These are phyloP conservation scores for Aspergillus uvarum DNA, from an alignment of 2,329 filamentous ascomycete species.

Conservation along the genomic window DNA sequence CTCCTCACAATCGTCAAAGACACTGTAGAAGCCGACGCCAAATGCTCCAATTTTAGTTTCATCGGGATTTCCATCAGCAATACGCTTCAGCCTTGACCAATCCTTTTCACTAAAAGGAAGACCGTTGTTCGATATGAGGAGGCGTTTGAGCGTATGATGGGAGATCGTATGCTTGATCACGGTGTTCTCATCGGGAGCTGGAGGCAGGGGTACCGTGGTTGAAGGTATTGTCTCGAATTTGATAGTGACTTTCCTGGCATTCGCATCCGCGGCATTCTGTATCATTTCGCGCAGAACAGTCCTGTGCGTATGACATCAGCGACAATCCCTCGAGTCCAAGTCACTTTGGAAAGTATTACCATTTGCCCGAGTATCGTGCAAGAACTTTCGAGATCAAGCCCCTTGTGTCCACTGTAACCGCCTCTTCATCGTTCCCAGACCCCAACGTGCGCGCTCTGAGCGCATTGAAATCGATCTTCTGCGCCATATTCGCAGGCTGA, in stretches of 20 bases:
- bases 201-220: constrained; percentile 67
- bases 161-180: constrained; percentile 78
- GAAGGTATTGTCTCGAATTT: constrained; percentile 91
- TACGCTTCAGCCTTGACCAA: constrained; percentile 90
- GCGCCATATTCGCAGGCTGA: constrained; percentile 57
- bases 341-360: constrained; percentile 54
- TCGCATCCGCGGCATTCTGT: constrained; percentile 97
- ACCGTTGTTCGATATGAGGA: constrained; percentile 93
- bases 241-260: constrained; percentile 83
- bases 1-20: constrained; percentile 97
- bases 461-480: constrained; percentile 63
- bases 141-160: constrained; percentile 79
- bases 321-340: not conserved
- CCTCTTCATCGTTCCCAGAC: constrained; percentile 87
- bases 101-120: constrained; percentile 84
- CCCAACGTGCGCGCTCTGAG: constrained; percentile 84
- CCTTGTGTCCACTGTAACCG: constrained; percentile 95
- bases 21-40: constrained; percentile 96
- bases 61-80: constrained; percentile 98
- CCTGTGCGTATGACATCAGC: constrained; percentile 28
- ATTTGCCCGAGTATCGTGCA: constrained; percentile 93
- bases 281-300: constrained; percentile 84
- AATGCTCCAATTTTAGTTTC: constrained; percentile 99
- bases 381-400: constrained; percentile 97
- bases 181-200: constrained; percentile 65